Conservation (phyloP, 2,329 filamentous ascomycete genomes). For the Neonectria coccinea region DNA sequence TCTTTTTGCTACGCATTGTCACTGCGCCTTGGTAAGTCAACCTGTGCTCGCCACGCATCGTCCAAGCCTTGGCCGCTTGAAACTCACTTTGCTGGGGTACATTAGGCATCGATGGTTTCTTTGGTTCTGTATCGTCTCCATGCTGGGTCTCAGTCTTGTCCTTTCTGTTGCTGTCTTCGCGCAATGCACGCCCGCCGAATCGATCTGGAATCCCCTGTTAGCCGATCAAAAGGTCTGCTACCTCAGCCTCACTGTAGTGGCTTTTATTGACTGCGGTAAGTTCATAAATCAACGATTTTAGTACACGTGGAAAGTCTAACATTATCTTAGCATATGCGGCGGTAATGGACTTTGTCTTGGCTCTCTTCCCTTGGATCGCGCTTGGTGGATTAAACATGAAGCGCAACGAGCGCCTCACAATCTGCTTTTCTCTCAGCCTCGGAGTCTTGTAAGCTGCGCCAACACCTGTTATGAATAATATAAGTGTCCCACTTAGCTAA, state of each 20-base stretch:
- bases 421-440: slow-evolving; percentile 27
- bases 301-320: neutral
- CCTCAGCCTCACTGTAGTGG: slow-evolving; percentile 22
- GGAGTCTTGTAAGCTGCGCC: slow-evolving; percentile 17
- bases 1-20: slow-evolving; percentile 30
- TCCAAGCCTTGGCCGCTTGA: neutral
- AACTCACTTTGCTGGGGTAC: neutral
- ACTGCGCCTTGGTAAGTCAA: slow-evolving; percentile 27
- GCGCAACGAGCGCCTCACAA: slow-evolving; percentile 29
- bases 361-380: slow-evolving; percentile 27
- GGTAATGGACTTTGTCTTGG: slow-evolving; percentile 26
- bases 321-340: slow-evolving; percentile 20
- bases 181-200: slow-evolving; percentile 27
- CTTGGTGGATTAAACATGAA: slow-evolving; percentile 31
- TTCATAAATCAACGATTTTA: neutral
- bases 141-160: slow-evolving; percentile 22
- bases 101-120: slow-evolving; percentile 28
- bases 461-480: no score
- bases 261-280: slow-evolving; percentile 26
- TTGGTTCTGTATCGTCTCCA: slow-evolving; percentile 29
- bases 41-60: neutral
- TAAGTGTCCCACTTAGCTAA: neutral
- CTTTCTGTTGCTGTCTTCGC: slow-evolving; percentile 25
- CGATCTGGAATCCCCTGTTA: slow-evolving; percentile 23
- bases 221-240: slow-evolving; percentile 24